phyloP scores from a whole-genome alignment of 768 basidiomycete species.

The Serendipita vermifera region DNA sequence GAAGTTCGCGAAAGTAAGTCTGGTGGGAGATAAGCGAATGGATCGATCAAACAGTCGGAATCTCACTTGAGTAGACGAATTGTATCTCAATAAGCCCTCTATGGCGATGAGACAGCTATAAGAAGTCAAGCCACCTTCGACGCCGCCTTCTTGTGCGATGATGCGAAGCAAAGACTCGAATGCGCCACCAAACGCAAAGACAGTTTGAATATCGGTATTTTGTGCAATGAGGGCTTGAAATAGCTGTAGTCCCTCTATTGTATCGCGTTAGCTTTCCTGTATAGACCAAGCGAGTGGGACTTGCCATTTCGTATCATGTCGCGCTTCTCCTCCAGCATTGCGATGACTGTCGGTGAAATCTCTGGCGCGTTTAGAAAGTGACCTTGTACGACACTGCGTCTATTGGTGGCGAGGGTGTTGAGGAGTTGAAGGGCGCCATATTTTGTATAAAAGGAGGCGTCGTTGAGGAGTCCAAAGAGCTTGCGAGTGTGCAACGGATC shows the following conservation, averaged over 20 bases:
- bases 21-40: conserved; percentile 25
- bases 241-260: conserved; percentile 67
- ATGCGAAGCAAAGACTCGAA: conserved; percentile 93
- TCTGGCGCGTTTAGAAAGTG: conserved; percentile 80
- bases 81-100: conserved; percentile 79
- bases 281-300: conserved; percentile 18
- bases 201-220: conserved; percentile 90
- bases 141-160: conserved; percentile 74
- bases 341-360: conserved; percentile 42
- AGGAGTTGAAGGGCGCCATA: conserved; percentile 76
- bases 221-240: conserved; percentile 70
- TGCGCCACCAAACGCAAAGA: conserved; percentile 90
- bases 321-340: conserved; percentile 67
- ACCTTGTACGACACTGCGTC: conserved; percentile 69
- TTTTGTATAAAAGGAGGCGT: conserved; percentile 67
- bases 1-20: conserved; percentile 92
- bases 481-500: conserved; percentile 60
- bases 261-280: conserved; percentile 12
- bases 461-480: conserved; percentile 61
- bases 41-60: not conserved
- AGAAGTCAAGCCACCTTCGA: conserved; percentile 79
- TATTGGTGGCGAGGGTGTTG: conserved; percentile 64
- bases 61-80: conserved; percentile 83
- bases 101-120: conserved; percentile 78
- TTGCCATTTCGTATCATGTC: conserved; percentile 83